A percentile compares a stretch with the other conserved stretches of the same genome.
Evolutionary conservation across 805 yeast genomes (phyloP).

Genomic region (Metschnikowia reukaufii): DNA sequence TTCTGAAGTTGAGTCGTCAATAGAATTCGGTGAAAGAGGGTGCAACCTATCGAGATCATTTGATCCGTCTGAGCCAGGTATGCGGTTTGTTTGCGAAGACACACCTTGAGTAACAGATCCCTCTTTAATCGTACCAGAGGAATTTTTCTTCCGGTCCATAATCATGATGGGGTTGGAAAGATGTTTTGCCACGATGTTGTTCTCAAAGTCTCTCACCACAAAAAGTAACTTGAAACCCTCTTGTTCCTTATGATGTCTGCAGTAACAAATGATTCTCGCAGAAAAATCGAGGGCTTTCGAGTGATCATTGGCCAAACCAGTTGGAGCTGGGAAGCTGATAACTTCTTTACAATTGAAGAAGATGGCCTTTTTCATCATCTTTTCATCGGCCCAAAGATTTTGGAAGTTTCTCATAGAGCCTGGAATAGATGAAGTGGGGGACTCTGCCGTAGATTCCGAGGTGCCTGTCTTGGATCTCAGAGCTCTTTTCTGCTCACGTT

Average conservation of each 20-base stretch:
- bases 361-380: constrained; percentile 74
- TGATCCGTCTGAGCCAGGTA: constrained; percentile 5
- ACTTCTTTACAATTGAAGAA: constrained; percentile 91
- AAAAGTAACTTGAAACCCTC: constrained; percentile 77
- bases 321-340: constrained; percentile 66
- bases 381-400: constrained; percentile 74
- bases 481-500: constrained; percentile 92
- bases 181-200: constrained; percentile 68
- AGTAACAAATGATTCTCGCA: constrained; percentile 89
- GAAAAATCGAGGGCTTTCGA: constrained; percentile 47
- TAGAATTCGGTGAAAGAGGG: constrained; percentile 61
- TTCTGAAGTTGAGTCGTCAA: constrained; percentile 61
- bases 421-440: constrained; percentile 15
- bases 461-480: constrained; percentile 71
- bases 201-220: constrained; percentile 60
- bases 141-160: constrained; percentile 86
- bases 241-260: constrained; percentile 91
- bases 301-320: constrained; percentile 34
- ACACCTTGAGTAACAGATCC: constrained; percentile 7
- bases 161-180: constrained; percentile 78
- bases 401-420: constrained; percentile 49
- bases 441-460: constrained; percentile 13
- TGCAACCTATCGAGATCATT: constrained; percentile 21
- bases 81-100: constrained; percentile 1
- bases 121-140: constrained; percentile 23